Percentiles rank a stretch among this genome's conserved stretches.
Conservation (phyloP, 345 rosid species). For the Citrus trifoliata region DNA sequence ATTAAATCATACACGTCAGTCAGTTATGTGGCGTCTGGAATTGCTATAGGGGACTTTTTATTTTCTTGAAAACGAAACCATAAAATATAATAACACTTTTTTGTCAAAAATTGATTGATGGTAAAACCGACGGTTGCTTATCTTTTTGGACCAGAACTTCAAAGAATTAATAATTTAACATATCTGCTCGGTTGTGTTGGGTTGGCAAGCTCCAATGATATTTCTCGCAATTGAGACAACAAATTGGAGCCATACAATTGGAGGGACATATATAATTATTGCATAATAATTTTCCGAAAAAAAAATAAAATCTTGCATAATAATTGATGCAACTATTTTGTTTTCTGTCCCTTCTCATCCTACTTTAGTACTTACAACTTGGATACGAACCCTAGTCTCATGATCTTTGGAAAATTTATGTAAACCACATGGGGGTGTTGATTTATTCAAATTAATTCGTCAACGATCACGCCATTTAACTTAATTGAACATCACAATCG, state of each 20-base stretch:
- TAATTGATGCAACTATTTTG: background rate
- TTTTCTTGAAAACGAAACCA: background rate
- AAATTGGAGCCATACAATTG: background rate
- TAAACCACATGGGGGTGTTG: background rate
- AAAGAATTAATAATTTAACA: background rate
- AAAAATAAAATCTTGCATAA: no score
- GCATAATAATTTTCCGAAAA: no score
- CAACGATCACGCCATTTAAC: background rate
- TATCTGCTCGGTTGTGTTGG: slow-evolving; percentile 1
- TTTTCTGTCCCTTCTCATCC: no score
- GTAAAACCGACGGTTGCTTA: background rate
- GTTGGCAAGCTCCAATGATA: background rate
- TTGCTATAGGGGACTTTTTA: background rate
- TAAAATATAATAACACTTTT: background rate
- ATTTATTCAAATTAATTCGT: background rate
- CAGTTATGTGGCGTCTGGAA: slow-evolving; percentile 9
- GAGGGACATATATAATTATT: no score
- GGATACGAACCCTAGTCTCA: background rate
- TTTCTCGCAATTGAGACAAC: background rate
- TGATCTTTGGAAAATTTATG: background rate
- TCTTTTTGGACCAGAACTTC: background rate
- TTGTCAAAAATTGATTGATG: background rate
- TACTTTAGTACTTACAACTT: background rate
- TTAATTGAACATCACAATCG: no score
- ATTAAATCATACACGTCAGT: background rate